Evolutionary conservation across 2,329 filamentous ascomycete genomes (phyloP).

Genomic region (Alternaria sp.): DNA sequence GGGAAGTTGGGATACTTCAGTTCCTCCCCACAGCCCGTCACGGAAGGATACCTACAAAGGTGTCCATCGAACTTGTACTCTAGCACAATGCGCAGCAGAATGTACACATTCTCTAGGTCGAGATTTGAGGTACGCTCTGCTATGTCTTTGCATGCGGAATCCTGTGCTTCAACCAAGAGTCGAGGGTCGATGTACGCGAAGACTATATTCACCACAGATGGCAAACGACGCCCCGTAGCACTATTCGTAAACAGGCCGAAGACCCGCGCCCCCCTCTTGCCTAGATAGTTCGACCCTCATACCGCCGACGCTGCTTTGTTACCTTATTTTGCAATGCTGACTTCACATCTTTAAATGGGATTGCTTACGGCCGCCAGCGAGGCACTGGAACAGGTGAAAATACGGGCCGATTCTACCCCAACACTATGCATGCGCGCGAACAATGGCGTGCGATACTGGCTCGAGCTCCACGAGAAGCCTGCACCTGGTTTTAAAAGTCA

Average conservation of each 20-base stretch:
- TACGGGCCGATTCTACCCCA: slow-evolving; percentile 27
- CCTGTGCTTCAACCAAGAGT: too few species aligned
- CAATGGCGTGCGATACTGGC: slow-evolving; percentile 31
- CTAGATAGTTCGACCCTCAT: neutral
- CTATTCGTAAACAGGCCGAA: neutral
- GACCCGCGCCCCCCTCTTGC: neutral
- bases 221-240: neutral
- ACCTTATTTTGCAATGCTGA: neutral
- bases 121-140: too few species aligned
- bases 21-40: too few species aligned
- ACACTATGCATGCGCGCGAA: slow-evolving; percentile 30
- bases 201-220: too few species aligned
- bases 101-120: too few species aligned
- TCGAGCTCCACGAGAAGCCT: slow-evolving; percentile 35
- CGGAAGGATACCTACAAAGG: too few species aligned
- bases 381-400: slow-evolving; percentile 15
- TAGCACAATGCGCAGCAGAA: too few species aligned
- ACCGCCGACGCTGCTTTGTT: neutral
- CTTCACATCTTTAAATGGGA: slow-evolving; percentile 35
- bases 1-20: too few species aligned
- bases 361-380: slow-evolving; percentile 25
- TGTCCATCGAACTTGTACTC: too few species aligned
- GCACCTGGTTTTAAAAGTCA: slow-evolving; percentile 22
- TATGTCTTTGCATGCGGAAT: too few species aligned
- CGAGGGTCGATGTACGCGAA: too few species aligned